phyloP scores from a whole-genome alignment of 1,284 basidiomycete genomes.

The Abortiporus biennis region DNA sequence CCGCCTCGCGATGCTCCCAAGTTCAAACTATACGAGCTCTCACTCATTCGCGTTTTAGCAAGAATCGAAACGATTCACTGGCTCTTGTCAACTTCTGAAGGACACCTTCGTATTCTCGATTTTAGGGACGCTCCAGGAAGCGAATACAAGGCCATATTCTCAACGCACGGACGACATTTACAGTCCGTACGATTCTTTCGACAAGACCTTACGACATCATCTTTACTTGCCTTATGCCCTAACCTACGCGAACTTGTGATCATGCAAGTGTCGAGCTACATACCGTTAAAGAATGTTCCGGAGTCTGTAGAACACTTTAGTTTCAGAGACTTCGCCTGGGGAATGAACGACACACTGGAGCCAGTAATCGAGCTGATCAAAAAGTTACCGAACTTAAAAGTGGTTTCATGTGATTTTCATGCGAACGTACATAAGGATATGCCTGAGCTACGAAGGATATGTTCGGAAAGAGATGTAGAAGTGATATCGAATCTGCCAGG shows the following conservation, averaged over 20 bases:
- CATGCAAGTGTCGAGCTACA: conserved; percentile 28
- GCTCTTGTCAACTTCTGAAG: conserved; percentile 31
- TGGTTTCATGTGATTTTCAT: conserved; percentile 31
- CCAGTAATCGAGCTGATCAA: conserved; percentile 29
- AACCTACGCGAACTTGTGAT: conserved; percentile 36
- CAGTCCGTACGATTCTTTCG: conserved; percentile 37
- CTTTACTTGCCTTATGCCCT: conserved; percentile 31
- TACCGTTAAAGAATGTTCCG: conserved; percentile 29
- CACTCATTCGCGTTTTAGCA: conserved; percentile 29
- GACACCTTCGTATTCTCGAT: conserved; percentile 34
- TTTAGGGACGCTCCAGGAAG: conserved; percentile 30
- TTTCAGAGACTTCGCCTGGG: conserved; percentile 28
- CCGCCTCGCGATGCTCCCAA: conserved; percentile 19
- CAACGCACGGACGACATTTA: conserved; percentile 25
- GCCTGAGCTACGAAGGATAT: conserved; percentile 21
- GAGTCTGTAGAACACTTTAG: conserved; percentile 33
- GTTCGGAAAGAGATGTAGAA: conserved; percentile 24
- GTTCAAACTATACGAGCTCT: conserved; percentile 35
- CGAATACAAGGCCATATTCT: conserved; percentile 21
- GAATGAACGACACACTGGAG: conserved; percentile 19
- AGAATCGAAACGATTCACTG: conserved; percentile 25
- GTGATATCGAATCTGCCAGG: too few species aligned
- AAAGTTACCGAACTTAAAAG: conserved; percentile 27
- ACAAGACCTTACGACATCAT: conserved; percentile 25
- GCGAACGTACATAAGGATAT: conserved; percentile 20